Evolutionary conservation across 495 filamentous ascomycete species (phyloP), one percentile per base, ranked within the genome.

Genomic region (Letharia columbiana): DNA sequence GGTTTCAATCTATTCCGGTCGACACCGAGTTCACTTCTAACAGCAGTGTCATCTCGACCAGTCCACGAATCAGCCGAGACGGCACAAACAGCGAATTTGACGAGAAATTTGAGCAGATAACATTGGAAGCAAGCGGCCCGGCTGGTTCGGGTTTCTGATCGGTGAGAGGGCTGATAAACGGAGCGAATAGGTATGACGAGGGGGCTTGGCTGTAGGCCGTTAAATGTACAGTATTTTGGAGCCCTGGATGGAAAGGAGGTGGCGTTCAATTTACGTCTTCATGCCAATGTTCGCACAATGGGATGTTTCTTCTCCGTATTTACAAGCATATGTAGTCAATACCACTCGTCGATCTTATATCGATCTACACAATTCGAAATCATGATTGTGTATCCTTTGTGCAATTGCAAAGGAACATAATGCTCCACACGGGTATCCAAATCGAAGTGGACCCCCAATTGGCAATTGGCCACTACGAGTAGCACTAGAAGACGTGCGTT

Each of bases 11-110:
- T 65, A 56, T 5, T 4, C 62, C 50, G 4, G 66, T 63, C 28
- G 67, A 66, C 17, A 62, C 62, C 13, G 69, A 73, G 17, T 68
- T 72, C 47, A 69, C 67, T 44, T 62, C 66, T 33, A 65, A 73
- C 42, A 73, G 71, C 52, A 73, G 71, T 28, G 71, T 73, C 47
- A 62, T 73, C 31, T 69, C 67, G 52, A 73, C 71, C 18, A 71
- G 69, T 68, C 71, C 71, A 41, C 64, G 71, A 63, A 71, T 71
- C 20, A 72, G 71, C 60, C 68, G 68, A n/a, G 71, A 72, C 60
- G 71, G 69, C 11, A 67, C 65, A 33, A 65, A 67, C n/a, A 72
- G 68, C 44, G 66, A 68, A 35, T 67, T 64, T 41, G 71, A 67
- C 54, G 69, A 69, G 64, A 69, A 72, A 31, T 44, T 72, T 54